Percentiles rank a stretch among this genome's conserved stretches.
phyloP scores from a whole-genome alignment of 352 stramenopile genomes.

The Phytophthora lateralis region DNA sequence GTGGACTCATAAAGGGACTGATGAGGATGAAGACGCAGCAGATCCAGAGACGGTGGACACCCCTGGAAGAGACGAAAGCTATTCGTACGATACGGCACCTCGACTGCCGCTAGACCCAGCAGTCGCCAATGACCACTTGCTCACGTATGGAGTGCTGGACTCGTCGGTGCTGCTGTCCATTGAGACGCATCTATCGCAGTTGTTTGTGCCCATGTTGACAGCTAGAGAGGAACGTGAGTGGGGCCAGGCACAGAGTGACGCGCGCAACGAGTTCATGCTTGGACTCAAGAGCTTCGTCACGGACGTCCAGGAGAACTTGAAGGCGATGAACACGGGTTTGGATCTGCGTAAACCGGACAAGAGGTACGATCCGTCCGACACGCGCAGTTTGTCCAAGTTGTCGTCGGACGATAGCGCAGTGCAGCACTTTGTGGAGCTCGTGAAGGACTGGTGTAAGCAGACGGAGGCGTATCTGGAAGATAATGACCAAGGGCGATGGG shows the following conservation, averaged over 20 bases:
- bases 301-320: slow-evolving; percentile 90
- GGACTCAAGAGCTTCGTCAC: slow-evolving; percentile 79
- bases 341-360: slow-evolving; percentile 90
- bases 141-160: slow-evolving; percentile 76
- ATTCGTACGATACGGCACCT: slow-evolving; percentile 21
- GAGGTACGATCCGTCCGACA: slow-evolving; percentile 71
- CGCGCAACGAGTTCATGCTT: slow-evolving; percentile 85
- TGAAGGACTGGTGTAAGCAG: slow-evolving; percentile 90
- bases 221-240: slow-evolving; percentile 51
- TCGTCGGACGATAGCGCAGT: slow-evolving; percentile 75
- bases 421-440: slow-evolving; percentile 85
- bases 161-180: slow-evolving; percentile 72
- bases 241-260: slow-evolving; percentile 68
- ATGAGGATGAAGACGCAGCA: slow-evolving; percentile 5
- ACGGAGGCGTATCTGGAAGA: slow-evolving; percentile 88
- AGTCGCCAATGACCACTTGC: slow-evolving; percentile 70
- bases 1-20: background rate
- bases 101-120: slow-evolving; percentile 53
- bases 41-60: slow-evolving; percentile 33
- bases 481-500: slow-evolving; percentile 79
- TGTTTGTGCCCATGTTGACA: slow-evolving; percentile 69
- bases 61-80: slow-evolving; percentile 4
- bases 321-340: slow-evolving; percentile 87
- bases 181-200: slow-evolving; percentile 72
- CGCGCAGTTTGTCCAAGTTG: slow-evolving; percentile 67